phyloP scores from a whole-genome alignment of 768 basidiomycete genomes.

The Hericium rajendrae region DNA sequence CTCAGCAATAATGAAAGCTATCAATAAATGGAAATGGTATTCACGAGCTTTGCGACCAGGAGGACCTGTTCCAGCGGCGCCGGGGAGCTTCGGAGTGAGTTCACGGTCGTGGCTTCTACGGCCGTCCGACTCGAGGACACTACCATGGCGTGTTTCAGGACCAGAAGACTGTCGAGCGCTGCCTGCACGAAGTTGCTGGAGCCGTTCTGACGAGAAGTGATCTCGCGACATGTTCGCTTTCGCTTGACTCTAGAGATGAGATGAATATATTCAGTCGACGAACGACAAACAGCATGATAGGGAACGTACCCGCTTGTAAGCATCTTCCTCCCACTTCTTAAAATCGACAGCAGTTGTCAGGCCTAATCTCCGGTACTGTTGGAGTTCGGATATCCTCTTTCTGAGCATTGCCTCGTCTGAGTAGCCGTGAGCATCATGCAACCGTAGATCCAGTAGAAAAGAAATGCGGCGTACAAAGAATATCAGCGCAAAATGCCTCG shows the following conservation, averaged over 20 bases:
- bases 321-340: conserved; percentile 77
- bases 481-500: conserved; percentile 78
- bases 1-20: background rate
- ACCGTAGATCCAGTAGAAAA: background rate
- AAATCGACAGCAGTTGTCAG: conserved; percentile 80
- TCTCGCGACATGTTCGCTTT: conserved; percentile 52
- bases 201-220: conserved; percentile 42
- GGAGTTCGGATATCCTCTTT: conserved; percentile 84
- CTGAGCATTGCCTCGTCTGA: conserved; percentile 82
- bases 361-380: conserved; percentile 82
- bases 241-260: conserved; percentile 42
- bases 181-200: conserved; percentile 35
- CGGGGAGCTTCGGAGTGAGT: conserved; percentile 37
- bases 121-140: conserved; percentile 40
- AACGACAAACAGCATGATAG: background rate
- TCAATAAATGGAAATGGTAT: conserved; percentile 10
- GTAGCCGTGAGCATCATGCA: background rate
- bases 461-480: conserved; percentile 59
- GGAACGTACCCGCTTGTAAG: conserved; percentile 56
- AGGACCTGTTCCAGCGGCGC: conserved; percentile 24
- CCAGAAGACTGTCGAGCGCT: conserved; percentile 43
- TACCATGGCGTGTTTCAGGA: conserved; percentile 43
- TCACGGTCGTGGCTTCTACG: conserved; percentile 54
- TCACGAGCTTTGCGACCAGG: conserved; percentile 34
- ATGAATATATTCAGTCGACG: conserved; percentile 2